A percentile compares a stretch with the other conserved stretches of the same genome.
Conservation (phyloP, 2,329 filamentous ascomycete genomes). For the Arthroderma sp. region DNA sequence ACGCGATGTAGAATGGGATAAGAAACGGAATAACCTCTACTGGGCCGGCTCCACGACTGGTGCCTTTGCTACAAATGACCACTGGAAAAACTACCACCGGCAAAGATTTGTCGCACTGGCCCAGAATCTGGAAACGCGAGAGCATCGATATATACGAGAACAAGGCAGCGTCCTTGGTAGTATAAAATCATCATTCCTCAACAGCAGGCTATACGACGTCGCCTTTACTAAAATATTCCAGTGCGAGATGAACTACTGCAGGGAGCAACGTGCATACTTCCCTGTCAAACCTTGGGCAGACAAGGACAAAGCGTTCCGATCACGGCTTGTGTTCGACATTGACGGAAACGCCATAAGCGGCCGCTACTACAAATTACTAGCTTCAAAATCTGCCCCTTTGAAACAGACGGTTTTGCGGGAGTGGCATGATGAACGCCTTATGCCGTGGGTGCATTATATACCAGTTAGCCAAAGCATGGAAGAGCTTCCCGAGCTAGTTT, state of each 20-base stretch:
- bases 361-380: conserved; percentile 17
- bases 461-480: conserved; percentile 17
- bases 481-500: conserved; percentile 16
- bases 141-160: conserved; percentile 8
- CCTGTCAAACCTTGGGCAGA: conserved; percentile 12
- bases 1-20: conserved; percentile 38
- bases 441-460: conserved; percentile 19
- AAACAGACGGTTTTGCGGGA: conserved; percentile 19
- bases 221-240: conserved; percentile 16
- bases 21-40: conserved; percentile 42
- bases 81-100: conserved; percentile 15
- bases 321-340: conserved; percentile 15
- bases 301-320: conserved; percentile 12
- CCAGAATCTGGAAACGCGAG: conserved; percentile 11
- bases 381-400: conserved; percentile 15
- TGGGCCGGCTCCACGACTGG: conserved; percentile 49
- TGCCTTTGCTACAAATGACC: conserved; percentile 21
- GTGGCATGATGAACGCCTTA: conserved; percentile 19
- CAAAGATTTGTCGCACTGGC: conserved; percentile 16
- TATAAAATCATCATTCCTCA: conserved; percentile 9
- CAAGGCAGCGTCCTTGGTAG: not conserved
- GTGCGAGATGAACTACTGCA: conserved; percentile 12
- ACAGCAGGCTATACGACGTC: conserved; percentile 13
- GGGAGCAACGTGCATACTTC: conserved; percentile 13
- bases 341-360: conserved; percentile 20